Evolutionary conservation across 2,329 filamentous ascomycete genomes (phyloP).

Genomic region (Metarhizium anisopliae): DNA sequence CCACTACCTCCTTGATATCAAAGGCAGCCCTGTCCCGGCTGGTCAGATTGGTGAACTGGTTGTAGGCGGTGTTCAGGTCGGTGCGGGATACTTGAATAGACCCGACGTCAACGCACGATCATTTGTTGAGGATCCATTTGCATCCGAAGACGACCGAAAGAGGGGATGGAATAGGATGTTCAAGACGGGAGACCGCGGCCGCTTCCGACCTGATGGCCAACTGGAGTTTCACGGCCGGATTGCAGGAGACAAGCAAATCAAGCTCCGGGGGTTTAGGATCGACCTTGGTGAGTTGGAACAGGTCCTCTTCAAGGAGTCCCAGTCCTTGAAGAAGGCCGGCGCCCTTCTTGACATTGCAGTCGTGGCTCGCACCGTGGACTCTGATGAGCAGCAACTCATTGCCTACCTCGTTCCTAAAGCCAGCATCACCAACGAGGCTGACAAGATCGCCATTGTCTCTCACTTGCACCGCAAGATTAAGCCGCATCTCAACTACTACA

Average conservation of each 20-base stretch:
- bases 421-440: slow-evolving; percentile 5
- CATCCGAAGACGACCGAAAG: slow-evolving; percentile 13
- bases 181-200: slow-evolving; percentile 31
- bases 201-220: slow-evolving; percentile 25
- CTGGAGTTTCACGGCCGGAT: slow-evolving; percentile 28
- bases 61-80: slow-evolving; percentile 32
- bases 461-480: slow-evolving; percentile 12
- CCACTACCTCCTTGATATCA: slow-evolving; percentile 29
- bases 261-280: slow-evolving; percentile 23
- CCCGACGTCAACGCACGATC: slow-evolving; percentile 42
- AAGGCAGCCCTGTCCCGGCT: slow-evolving; percentile 26
- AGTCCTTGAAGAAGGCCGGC: slow-evolving; percentile 5
- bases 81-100: slow-evolving; percentile 28
- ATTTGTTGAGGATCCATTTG: slow-evolving; percentile 13
- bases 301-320: slow-evolving; percentile 13
- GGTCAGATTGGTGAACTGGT: slow-evolving; percentile 33
- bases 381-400: slow-evolving; percentile 15
- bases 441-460: slow-evolving; percentile 9
- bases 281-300: slow-evolving; percentile 30
- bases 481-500: slow-evolving; percentile 16
- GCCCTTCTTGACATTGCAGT: slow-evolving; percentile 12
- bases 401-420: slow-evolving; percentile 14
- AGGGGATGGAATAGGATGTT: slow-evolving; percentile 28
- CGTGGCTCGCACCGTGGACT: slow-evolving; percentile 11
- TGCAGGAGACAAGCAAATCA: slow-evolving; percentile 28